Percentiles rank a stretch among this genome's conserved stretches.
Conservation (phyloP, 441 rosid species). For the Croton laevigatus region DNA sequence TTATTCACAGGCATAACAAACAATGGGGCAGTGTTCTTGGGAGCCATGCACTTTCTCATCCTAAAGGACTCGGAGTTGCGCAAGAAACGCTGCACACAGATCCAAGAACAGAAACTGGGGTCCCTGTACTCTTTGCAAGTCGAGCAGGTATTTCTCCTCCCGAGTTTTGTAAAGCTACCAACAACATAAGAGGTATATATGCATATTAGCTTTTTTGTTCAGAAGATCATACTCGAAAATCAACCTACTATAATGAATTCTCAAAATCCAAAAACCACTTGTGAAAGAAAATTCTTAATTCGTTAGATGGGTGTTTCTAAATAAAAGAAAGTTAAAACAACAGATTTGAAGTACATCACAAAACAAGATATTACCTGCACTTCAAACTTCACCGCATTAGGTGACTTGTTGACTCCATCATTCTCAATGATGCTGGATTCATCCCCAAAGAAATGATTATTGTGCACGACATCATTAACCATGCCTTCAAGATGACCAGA, state of each 20-base stretch:
- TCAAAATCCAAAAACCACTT: not conserved
- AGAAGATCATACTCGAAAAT: not conserved
- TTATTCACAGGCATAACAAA: conserved; percentile 33
- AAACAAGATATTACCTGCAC: conserved; percentile 60
- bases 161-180: conserved; percentile 89
- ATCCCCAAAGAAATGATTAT: conserved; percentile 61
- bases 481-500: conserved; percentile 56
- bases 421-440: conserved; percentile 70
- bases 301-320: no score
- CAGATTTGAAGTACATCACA: not conserved
- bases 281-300: no score
- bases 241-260: not conserved
- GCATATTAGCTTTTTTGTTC: not conserved
- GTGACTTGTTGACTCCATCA: conserved; percentile 45
- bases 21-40: conserved; percentile 11
- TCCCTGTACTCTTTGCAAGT: conserved; percentile 91
- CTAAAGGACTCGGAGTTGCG: conserved; percentile 87
- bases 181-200: not conserved
- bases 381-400: conserved; percentile 83
- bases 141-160: conserved; percentile 86
- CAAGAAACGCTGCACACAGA: conserved; percentile 94
- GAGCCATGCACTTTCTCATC: conserved; percentile 12
- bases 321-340: not conserved
- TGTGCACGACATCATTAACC: conserved; percentile 47
- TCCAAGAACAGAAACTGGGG: conserved; percentile 98